Base-by-base conservation (phyloP, 352 stramenopile species). In the Globisporangium viniferum region DNA sequence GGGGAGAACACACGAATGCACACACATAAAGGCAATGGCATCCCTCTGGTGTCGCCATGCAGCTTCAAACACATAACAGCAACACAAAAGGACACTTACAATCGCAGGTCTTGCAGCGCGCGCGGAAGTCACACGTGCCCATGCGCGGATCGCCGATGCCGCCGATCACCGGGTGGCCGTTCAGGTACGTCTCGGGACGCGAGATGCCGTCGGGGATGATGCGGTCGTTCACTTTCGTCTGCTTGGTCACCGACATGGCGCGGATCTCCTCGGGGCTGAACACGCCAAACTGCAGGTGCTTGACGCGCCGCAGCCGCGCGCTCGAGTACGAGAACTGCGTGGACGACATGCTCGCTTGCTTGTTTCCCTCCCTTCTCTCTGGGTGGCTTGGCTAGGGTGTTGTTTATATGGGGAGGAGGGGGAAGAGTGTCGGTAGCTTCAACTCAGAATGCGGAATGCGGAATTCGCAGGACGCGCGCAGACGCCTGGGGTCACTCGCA, bases 261-360 rank as follows among this genome's bases (percentile, higher is more conserved):
- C 93, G 91, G 81, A 99, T 93, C 81, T 99, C 97, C 65, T 99
- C 97, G 5, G 98, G 98, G 74, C 96, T 98, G 68, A 99, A 97
- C 55, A 99, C 93, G 63, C 97, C 96, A 76, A 99, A 99, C 81
- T 99, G 97, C 18, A 99, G 83, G 82, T 98, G 98, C 80, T 99
- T 98, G 75, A 99, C 95, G 44, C 94, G 86, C 61, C 96, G 88
- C 72, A 99, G 76, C 24, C 94, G 94, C 68, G 94, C 96, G 57
- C 89, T 91, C 64, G 94, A 99, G 82, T 98, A 98, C 72, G 96
- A 98, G 81, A 99, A 99, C 77, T 94, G 87, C 64, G 87, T 88
- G 41, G 87, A 93, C 57, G 85, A 80, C 87, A 94, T 94, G 67
- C 36, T 46, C 14, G 33, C 33, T 39, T 72, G 24, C 41, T 68